Conservation (phyloP, 805 yeast genomes). For the Candida xyloterini region DNA sequence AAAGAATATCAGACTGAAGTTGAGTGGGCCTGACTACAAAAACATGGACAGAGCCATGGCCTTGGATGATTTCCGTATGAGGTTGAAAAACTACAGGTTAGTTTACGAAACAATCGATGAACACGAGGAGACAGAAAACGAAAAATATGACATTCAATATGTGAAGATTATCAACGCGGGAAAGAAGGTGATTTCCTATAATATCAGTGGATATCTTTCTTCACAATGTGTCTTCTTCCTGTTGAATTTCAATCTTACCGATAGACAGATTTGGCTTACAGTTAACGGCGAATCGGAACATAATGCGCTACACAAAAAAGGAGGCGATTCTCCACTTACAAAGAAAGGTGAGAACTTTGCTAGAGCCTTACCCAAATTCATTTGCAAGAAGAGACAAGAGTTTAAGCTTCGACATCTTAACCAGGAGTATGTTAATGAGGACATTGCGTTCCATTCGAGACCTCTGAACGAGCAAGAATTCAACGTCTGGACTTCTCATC, state of each 20-base stretch:
- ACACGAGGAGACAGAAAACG: conserved; percentile 39
- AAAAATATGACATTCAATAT: conserved; percentile 49
- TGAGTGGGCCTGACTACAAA: conserved; percentile 90
- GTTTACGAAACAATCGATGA: conserved; percentile 92
- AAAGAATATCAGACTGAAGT: conserved; percentile 76
- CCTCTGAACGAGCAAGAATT: conserved; percentile 27
- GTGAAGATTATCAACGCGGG: conserved; percentile 65
- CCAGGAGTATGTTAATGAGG: conserved; percentile 33
- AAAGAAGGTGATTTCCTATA: conserved; percentile 51
- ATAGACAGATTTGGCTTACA: conserved; percentile 37
- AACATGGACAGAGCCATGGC: conserved; percentile 82
- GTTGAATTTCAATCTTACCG: conserved; percentile 38
- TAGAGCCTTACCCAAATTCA: conserved; percentile 34
- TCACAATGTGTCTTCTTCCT: conserved; percentile 56
- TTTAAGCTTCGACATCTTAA: conserved; percentile 33
- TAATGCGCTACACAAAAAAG: conserved; percentile 27
- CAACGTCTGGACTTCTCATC: conserved; percentile 36
- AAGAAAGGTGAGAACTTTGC: conserved; percentile 33
- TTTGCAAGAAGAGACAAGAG: conserved; percentile 33
- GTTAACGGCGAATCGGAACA: conserved; percentile 34
- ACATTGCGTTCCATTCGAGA: conserved; percentile 19
- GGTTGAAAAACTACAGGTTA: conserved; percentile 78
- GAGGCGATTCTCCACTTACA: conserved; percentile 34
- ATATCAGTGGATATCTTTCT: conserved; percentile 55
- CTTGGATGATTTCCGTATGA: conserved; percentile 72